phyloP scores from a whole-genome alignment of 2,329 filamentous ascomycete species.

The Fusarium bulbicola region DNA sequence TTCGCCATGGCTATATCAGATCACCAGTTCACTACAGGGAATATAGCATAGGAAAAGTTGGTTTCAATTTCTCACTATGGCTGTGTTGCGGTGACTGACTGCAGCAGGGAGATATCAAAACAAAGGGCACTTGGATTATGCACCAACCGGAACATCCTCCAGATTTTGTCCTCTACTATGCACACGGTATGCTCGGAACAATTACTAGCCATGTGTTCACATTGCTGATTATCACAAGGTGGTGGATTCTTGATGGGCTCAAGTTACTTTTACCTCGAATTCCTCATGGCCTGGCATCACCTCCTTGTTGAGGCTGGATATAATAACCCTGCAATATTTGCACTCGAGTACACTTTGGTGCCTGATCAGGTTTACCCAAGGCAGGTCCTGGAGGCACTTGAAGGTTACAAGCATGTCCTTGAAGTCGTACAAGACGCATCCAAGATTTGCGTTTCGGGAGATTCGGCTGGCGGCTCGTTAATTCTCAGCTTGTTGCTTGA shows the following conservation, averaged over 20 bases:
- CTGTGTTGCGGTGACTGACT: neutral
- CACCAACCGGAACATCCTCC: conserved; percentile 67
- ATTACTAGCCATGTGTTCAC: neutral
- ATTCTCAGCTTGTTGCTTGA: conserved; percentile 77
- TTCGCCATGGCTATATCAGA: conserved; percentile 73
- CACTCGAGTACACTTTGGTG: conserved; percentile 82
- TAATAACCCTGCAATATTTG: conserved; percentile 79
- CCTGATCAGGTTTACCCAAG: conserved; percentile 77
- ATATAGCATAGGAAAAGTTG: conserved; percentile 46
- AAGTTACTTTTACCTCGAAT: conserved; percentile 85
- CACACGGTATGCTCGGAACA: conserved; percentile 68
- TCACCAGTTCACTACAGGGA: conserved; percentile 72
- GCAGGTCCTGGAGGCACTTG: conserved; percentile 75
- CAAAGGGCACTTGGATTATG: conserved; percentile 76
- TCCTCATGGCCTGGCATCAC: conserved; percentile 76
- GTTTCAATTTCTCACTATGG: neutral
- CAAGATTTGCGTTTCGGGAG: conserved; percentile 76
- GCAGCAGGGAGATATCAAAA: conserved; percentile 47
- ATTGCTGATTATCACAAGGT: conserved; percentile 53
- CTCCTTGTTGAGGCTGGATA: conserved; percentile 73
- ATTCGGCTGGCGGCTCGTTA: conserved; percentile 81
- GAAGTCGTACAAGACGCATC: conserved; percentile 65
- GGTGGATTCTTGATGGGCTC: conserved; percentile 88
- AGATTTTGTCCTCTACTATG: conserved; percentile 84
- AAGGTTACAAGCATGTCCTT: conserved; percentile 76